These are phyloP conservation scores for Pulveroboletus sp. DNA, from an alignment of 768 basidiomycete species.

Conservation along the genomic window DNA sequence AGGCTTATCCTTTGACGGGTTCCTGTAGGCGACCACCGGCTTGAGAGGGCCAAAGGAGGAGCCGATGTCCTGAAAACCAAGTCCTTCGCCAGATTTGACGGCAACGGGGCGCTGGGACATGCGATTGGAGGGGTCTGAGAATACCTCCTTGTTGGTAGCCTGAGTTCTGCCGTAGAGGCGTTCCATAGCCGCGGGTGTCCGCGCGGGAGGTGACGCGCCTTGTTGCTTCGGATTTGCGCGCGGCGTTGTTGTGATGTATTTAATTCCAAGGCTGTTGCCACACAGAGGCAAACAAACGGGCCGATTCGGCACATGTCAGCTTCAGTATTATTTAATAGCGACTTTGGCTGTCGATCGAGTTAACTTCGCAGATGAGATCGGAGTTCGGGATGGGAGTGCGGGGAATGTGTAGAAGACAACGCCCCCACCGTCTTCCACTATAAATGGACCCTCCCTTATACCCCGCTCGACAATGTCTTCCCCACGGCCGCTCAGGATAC, in stretches of 20 bases:
- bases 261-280: conserved; percentile 21
- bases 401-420: conserved; percentile 2
- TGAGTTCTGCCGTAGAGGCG: neutral
- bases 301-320: neutral
- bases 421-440: neutral
- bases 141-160: neutral
- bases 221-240: conserved; percentile 9
- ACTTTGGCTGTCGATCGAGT: conserved; percentile 10
- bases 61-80: conserved; percentile 24
- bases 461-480: conserved; percentile 7
- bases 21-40: neutral
- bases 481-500: conserved; percentile 16
- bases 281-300: conserved; percentile 15
- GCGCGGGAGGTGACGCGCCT: neutral
- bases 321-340: conserved; percentile 1
- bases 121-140: conserved; percentile 18
- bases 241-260: conserved; percentile 30
- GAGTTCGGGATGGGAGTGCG: neutral
- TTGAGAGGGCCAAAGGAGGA: conserved; percentile 16
- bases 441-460: too few species aligned
- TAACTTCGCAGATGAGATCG: conserved; percentile 14
- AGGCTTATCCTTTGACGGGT: conserved; percentile 6
- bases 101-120: conserved; percentile 21
- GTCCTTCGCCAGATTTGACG: conserved; percentile 25
- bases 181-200: conserved; percentile 20